These are phyloP conservation scores for Oemleria cerasiformis DNA, from an alignment of 306 rosid genomes.

Conservation along the genomic window DNA sequence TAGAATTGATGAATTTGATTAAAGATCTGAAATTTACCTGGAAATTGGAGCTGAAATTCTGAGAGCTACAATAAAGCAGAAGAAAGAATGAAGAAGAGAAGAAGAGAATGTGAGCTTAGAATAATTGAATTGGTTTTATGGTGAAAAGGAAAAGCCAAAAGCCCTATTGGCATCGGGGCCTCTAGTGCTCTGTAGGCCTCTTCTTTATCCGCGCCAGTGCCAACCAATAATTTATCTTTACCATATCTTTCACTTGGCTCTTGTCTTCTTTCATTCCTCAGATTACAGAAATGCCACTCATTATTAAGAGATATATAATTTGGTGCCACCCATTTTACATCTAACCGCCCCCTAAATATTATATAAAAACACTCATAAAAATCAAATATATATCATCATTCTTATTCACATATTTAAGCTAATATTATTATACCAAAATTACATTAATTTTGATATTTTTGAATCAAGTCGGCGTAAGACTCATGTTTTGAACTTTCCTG, in stretches of 20 bases:
- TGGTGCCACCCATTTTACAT: neutral
- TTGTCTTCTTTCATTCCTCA: neutral
- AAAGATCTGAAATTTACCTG: conserved; percentile 9
- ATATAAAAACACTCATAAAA: too few species aligned
- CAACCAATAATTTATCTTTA: neutral
- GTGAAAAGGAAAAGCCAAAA: neutral
- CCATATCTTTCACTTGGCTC: neutral
- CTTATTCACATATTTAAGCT: too few species aligned
- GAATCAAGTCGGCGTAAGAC: neutral
- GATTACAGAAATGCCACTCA: neutral
- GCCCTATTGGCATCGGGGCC: neutral
- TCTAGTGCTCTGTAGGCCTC: neutral
- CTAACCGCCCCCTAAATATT: neutral
- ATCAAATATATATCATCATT: too few species aligned
- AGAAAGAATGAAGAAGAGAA: neutral
- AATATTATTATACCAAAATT: too few species aligned
- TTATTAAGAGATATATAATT: neutral
- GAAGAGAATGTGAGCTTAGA: neutral
- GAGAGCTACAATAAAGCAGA: neutral
- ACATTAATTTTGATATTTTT: too few species aligned
- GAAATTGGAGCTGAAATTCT: neutral
- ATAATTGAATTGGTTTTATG: neutral
- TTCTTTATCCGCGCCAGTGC: neutral
- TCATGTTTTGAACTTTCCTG: neutral
- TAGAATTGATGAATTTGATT: neutral